Base-by-base conservation (phyloP, 2,329 filamentous ascomycete genomes). In the Alternaria conjuncta region DNA sequence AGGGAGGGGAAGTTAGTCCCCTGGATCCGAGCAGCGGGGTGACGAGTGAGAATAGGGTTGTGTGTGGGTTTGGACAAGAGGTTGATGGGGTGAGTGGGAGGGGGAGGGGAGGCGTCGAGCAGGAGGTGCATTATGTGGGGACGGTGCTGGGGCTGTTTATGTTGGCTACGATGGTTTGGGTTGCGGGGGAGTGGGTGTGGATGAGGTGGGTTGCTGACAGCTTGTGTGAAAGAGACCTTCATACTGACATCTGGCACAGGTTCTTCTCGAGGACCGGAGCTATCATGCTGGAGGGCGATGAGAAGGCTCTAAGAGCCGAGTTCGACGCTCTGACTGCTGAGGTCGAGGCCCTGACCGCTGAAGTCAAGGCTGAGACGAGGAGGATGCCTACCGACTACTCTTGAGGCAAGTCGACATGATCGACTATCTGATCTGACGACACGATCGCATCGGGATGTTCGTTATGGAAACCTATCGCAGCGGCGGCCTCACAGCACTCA, bases 11-110 rank as follows among this genome's bases (percentile, higher is more conserved):
- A 12, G 70, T 66, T 2, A 25, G 55, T 44, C 59, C 58, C 3
- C n/a, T 66, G 18, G 57, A 68, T 7, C 51, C 56, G 8, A 4
- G 23, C 53, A 11, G 46, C 58, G 15, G 65, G 51, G 49, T 60
- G 7, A 65, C 63, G 25, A 71, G 49, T 44, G 59, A 66, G 47
- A 71, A 71, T 44, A 71, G 64, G 53, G 65, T 76, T 3, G 64
- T 76, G 5, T 76, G 74, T 44, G 72, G 73, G 3, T 65, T 72
- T 7, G 71, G 62, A 9, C 61, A 69, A 6, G 72, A 75, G 43
- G 62, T 72, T n/a, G 64, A 66, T n/a, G 55, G 51, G n/a, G 64
- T 69, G 45, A 63, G 54, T 28, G 46, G 36, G 8, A 28, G 45
- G 5, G 36, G 61, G 6, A 56, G 12, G 28, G 36, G 12, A 28